These are phyloP conservation scores for Kentomonas sorsogonicus DNA, from an alignment of 208 protist genomes.

Conservation along the genomic window DNA sequence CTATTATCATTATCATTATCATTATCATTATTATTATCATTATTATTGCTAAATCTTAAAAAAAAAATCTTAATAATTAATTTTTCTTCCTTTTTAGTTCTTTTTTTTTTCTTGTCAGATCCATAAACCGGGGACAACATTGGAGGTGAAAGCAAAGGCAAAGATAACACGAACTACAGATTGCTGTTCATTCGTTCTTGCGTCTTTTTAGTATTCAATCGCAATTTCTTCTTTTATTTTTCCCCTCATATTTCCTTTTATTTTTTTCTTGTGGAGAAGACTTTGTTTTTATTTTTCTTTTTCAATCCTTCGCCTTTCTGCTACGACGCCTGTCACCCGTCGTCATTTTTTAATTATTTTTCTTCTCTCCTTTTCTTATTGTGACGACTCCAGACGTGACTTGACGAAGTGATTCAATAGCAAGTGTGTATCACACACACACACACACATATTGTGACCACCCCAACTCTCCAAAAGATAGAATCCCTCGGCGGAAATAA, in stretches of 20 bases:
- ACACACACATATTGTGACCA: too few species aligned
- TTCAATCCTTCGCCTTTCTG: too few species aligned
- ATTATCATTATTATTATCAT: too few species aligned
- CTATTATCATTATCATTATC: constrained; percentile 4
- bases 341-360: too few species aligned
- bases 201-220: constrained; percentile 1
- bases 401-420: too few species aligned
- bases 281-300: background rate
- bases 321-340: too few species aligned
- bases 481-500: too few species aligned
- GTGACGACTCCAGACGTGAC: too few species aligned
- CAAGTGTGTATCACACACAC: too few species aligned
- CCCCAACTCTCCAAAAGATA: too few species aligned
- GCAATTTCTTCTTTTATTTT: background rate
- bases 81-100: background rate
- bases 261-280: constrained; percentile 2
- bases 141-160: background rate
- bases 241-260: constrained; percentile 1
- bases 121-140: background rate
- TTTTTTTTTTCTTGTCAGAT: background rate
- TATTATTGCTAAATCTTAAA: background rate
- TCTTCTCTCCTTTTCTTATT: too few species aligned
- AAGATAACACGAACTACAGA: background rate
- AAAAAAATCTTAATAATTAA: background rate
- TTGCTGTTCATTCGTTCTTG: constrained; percentile 1